A percentile compares a stretch with the other conserved stretches of the same genome.
These are phyloP conservation scores for Pyrenochaeta sp. DNA, from an alignment of 2,329 filamentous ascomycete genomes.

Conservation along the genomic window DNA sequence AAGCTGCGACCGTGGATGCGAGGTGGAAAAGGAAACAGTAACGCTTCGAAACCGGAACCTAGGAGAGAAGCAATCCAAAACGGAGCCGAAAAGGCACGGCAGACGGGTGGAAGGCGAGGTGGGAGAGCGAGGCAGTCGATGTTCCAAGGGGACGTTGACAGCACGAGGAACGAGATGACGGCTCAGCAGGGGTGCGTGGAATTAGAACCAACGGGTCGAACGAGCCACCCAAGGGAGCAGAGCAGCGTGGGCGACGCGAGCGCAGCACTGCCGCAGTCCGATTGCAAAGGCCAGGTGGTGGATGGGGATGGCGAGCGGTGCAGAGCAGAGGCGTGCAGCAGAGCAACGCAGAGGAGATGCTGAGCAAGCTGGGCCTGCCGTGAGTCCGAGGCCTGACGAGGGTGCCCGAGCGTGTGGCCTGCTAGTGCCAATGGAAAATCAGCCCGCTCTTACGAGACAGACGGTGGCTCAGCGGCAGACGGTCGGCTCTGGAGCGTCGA, in stretches of 20 bases:
- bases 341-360: slow-evolving; percentile 17
- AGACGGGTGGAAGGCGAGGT: slow-evolving; percentile 7
- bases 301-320: slow-evolving; percentile 2
- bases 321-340: no score
- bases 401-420: slow-evolving; percentile 21
- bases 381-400: slow-evolving; percentile 19
- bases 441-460: slow-evolving; percentile 28
- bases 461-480: slow-evolving; percentile 25
- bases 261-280: slow-evolving; percentile 18
- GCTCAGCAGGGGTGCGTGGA: slow-evolving; percentile 9
- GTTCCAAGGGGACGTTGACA: slow-evolving; percentile 1
- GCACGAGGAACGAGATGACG: neutral
- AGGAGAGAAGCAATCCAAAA: slow-evolving; percentile 16
- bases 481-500: slow-evolving; percentile 28
- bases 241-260: no score
- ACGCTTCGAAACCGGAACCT: slow-evolving; percentile 22
- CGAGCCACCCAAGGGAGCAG: no score
- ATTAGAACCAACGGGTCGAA: slow-evolving; percentile 1
- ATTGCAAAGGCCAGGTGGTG: slow-evolving; percentile 8
- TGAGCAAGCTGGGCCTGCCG: slow-evolving; percentile 14
- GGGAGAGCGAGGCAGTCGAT: slow-evolving; percentile 14
- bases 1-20: slow-evolving; percentile 12
- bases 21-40: slow-evolving; percentile 20
- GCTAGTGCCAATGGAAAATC: slow-evolving; percentile 9
- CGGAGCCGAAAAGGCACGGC: slow-evolving; percentile 14